Percentiles rank a stretch among this genome's conserved stretches.
These are phyloP conservation scores for Boletus fagicola DNA, from an alignment of 768 basidiomycete species.

Conservation along the genomic window DNA sequence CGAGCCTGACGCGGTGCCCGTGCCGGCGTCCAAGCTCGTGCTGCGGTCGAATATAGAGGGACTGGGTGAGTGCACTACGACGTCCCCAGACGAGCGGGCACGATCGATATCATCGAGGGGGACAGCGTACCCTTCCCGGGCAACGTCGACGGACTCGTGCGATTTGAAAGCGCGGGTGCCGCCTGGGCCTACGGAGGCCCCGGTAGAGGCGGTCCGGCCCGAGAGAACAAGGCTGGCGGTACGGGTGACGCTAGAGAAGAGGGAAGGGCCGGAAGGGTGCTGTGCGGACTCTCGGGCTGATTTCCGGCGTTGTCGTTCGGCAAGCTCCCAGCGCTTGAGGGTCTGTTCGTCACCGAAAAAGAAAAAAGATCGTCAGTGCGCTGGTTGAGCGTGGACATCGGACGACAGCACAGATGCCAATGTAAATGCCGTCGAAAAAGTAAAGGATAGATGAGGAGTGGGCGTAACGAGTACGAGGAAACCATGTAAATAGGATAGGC, in stretches of 20 bases:
- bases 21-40: conserved; percentile 10
- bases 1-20: neutral
- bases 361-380: neutral
- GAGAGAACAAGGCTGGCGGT: conserved; percentile 61
- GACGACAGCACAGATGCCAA: neutral
- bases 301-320: conserved; percentile 74
- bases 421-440: neutral
- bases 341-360: conserved; percentile 45
- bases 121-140: conserved; percentile 34
- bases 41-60: conserved; percentile 19
- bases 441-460: neutral
- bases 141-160: conserved; percentile 48
- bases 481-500: neutral
- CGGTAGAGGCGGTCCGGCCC: conserved; percentile 33
- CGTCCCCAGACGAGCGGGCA: conserved; percentile 36
- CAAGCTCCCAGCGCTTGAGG: conserved; percentile 72
- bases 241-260: conserved; percentile 57
- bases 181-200: conserved; percentile 27
- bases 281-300: conserved; percentile 58
- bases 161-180: conserved; percentile 47
- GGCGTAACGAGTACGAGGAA: neutral
- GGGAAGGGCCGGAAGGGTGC: conserved; percentile 34
- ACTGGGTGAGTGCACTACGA: conserved; percentile 33
- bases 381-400: neutral
- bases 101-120: conserved; percentile 52